Evolutionary conservation across 257 asterid genomes (phyloP).

Genomic region (Fraxinus pennsylvanica): DNA sequence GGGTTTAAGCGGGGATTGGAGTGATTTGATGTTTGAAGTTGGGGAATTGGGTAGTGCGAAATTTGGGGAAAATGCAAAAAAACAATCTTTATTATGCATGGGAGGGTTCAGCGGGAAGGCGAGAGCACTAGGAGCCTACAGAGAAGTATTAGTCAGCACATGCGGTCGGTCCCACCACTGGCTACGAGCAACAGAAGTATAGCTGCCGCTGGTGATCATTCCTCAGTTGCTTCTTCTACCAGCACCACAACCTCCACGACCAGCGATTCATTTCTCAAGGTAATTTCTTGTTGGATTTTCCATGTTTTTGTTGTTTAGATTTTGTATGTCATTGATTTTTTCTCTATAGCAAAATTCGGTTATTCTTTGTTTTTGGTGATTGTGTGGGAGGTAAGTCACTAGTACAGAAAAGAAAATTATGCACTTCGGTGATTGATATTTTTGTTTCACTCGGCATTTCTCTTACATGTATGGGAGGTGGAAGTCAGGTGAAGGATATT

Average conservation of each 20-base stretch:
- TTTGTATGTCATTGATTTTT: not conserved
- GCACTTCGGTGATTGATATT: not conserved
- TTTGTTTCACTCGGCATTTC: not conserved
- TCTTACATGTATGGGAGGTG: not conserved
- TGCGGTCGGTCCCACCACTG: conserved; percentile 43
- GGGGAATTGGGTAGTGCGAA: conserved; percentile 25
- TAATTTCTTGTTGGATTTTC: conserved; percentile 24
- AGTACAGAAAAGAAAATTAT: not conserved
- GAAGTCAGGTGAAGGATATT: not conserved
- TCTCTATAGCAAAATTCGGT: not conserved
- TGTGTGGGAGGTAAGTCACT: not conserved
- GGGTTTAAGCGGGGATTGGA: conserved; percentile 11
- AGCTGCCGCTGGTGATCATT: conserved; percentile 27
- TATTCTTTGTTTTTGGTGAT: not conserved
- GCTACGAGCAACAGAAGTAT: conserved; percentile 30
- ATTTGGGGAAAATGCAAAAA: conserved; percentile 46
- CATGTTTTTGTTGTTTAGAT: not conserved
- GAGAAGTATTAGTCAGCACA: conserved; percentile 47
- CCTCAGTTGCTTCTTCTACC: conserved; percentile 32
- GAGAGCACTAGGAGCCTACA: conserved; percentile 36
- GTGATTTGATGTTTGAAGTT: conserved; percentile 37
- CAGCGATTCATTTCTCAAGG: conserved; percentile 47
- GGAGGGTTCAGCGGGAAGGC: conserved; percentile 55
- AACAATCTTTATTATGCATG: conserved; percentile 49
- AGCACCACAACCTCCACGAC: conserved; percentile 5